These are phyloP conservation scores for Apiotrichum mycotoxinovorans DNA, from an alignment of 1,284 basidiomycete species.

Conservation along the genomic window DNA sequence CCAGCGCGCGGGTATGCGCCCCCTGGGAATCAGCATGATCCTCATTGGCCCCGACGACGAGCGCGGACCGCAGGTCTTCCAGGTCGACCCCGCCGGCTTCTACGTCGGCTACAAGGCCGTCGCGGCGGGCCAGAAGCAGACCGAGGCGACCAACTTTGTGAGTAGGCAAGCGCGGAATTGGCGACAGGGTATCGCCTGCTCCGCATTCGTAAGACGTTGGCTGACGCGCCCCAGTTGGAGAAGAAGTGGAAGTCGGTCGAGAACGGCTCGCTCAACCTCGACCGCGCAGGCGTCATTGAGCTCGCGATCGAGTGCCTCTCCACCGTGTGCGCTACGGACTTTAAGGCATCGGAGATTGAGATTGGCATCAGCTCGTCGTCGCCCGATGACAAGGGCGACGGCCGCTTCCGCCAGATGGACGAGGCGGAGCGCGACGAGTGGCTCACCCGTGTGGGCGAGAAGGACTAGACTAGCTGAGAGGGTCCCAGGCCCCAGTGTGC, in stretches of 20 bases:
- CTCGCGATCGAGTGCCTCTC: slow-evolving; percentile 93
- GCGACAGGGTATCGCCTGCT: too few species aligned
- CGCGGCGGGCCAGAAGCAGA: slow-evolving; percentile 93
- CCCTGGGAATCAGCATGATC: slow-evolving; percentile 96
- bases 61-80: slow-evolving; percentile 88
- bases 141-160: slow-evolving; percentile 92
- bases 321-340: slow-evolving; percentile 88
- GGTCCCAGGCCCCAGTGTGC: too few species aligned
- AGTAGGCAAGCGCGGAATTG: slow-evolving; percentile 17
- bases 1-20: slow-evolving; percentile 94
- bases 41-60: slow-evolving; percentile 90
- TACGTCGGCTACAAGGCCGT: slow-evolving; percentile 98
- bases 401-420: slow-evolving; percentile 76
- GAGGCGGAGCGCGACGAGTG: slow-evolving; percentile 80
- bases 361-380: slow-evolving; percentile 52
- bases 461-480: slow-evolving; percentile 74
- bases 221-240: slow-evolving; percentile 73
- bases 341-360: slow-evolving; percentile 64
- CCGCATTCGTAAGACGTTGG: too few species aligned
- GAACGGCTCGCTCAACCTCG: slow-evolving; percentile 60
- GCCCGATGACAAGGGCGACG: slow-evolving; percentile 51
- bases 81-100: slow-evolving; percentile 97
- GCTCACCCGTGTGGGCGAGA: slow-evolving; percentile 86
- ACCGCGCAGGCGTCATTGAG: slow-evolving; percentile 81
- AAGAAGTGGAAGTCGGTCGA: slow-evolving; percentile 98